Evolutionary conservation across 2,329 filamentous ascomycete species (phyloP), one percentile per base, ranked within the genome.

Genomic region (Aureobasidium uvarum): DNA sequence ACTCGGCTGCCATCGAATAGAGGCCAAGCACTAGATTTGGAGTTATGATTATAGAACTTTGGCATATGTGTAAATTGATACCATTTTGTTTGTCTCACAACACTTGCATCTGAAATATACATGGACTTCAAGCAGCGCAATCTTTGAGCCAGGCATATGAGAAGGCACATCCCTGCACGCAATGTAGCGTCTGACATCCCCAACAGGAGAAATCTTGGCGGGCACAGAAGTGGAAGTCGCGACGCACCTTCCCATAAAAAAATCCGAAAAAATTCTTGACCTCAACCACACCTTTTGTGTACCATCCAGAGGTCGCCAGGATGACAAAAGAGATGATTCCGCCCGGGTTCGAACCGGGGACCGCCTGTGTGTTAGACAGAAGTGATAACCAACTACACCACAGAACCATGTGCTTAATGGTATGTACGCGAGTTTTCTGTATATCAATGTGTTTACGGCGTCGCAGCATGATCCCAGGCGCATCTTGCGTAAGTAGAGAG

Each of bases 301-400:
- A 23, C 33, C 51, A 38, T 25, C 33, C 5, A 8, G 6, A n/a
- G n/a, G 31, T 16, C 50, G 11, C 50, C 2, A 36, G 28, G n/a
- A 38, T 20, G 31, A 13, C 51, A 54, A 54, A 54, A 51, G 23
- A 23, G 31, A 54, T 54, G 50, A 54, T 54, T 54, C 50, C 50
- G 50, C 50, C 31, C 28, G 31, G 50, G 50, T 36, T 54, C 50
- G 50, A 54, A 54, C 50, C 31, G 28, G 31, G 50, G 50, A 54
- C 50, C 50, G 50, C 50, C 50, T 54, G 50, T 54, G 50, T 54
- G 50, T 54, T 54, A 54, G 50, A 54, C 50, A 54, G 50, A 54
- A 54, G 51, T 54, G 51, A 54, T 54, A 54, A 54, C 51, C 51
- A 54, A 56, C 52, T 56, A 56, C 52, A 56, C 52, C 52, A 56